Evolutionary conservation across 805 yeast genomes (phyloP), one percentile per base, ranked within the genome.

Genomic region (Yamadazyma endophytica): DNA sequence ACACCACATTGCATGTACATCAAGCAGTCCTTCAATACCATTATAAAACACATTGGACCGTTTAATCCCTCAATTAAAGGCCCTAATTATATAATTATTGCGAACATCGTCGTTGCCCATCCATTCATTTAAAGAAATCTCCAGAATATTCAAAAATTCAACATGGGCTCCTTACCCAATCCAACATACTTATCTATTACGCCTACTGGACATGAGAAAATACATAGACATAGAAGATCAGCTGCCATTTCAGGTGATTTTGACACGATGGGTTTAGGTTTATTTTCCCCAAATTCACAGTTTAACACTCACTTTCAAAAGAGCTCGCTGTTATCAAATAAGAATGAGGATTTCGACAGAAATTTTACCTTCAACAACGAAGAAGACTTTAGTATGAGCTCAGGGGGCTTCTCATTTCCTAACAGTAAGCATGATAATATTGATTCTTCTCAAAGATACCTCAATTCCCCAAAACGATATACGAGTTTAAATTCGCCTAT

Each of bases 241-340:
- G 88, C 90, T 14, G 95, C 95, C 0, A 80, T 87, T 5, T 82
- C 92, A 6, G 92, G 92, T 4, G 95, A 87, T 52, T 82, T 85
- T 50, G 92, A 83, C 44, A 49, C 51, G 6, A 44, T 51, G 29
- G 70, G 68, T 5, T 40, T 61, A 21, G 68, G 68, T 2, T 40
- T 62, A 21, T 58, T 60, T 31, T 53, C 61, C 5, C 43, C 44
- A 17, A 20, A 26, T 13, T 29, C 14, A 13, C 33, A 24, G 16
- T 22, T 18, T 22, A 21, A 18, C 26, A 25, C 9, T 31, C 39
- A 26, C 14, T 21, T 9, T 3, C 25, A 21, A 12, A 31, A 33
- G 20, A 35, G 15, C 14, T 31, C 33, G 24, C 11, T 28, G 6
- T 29, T 23, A 5, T 13, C 29, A 9, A 12, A 12, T n/a, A 22